A percentile compares a stretch with the other conserved stretches of the same genome.
Evolutionary conservation across 768 basidiomycete genomes (phyloP).

Genomic region (Lactarius hengduanensis): DNA sequence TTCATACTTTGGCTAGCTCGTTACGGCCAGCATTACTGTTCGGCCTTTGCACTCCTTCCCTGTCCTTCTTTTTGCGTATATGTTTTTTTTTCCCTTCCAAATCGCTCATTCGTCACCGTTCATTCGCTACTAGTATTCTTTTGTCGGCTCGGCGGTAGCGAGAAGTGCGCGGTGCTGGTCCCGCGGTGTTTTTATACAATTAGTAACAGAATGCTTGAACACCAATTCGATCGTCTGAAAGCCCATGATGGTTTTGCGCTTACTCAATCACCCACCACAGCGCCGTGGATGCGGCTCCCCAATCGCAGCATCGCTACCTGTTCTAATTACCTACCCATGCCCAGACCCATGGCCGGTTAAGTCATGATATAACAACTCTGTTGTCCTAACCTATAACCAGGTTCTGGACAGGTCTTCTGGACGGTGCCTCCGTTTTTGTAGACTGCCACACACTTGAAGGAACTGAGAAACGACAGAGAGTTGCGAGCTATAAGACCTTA

Average conservation of each 20-base stretch:
- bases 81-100: constrained; percentile 1
- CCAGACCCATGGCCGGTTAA: background rate
- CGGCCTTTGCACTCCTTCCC: constrained; percentile 8
- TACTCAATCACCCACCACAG: too few species aligned
- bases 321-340: background rate
- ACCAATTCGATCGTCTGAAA: background rate
- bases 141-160: constrained; percentile 11
- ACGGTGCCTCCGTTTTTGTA: background rate
- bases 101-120: background rate
- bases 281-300: background rate
- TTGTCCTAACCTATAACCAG: background rate
- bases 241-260: background rate
- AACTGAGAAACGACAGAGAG: background rate
- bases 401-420: background rate
- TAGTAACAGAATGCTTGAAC: constrained; percentile 2
- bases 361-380: background rate
- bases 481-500: background rate
- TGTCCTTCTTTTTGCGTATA: constrained; percentile 13
- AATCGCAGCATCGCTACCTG: background rate
- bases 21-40: constrained; percentile 5
- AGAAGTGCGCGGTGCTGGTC: constrained; percentile 24
- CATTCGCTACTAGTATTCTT: constrained; percentile 6
- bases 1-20: constrained; percentile 20
- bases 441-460: background rate
- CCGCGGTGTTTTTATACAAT: constrained; percentile 8